Conservation (phyloP, 208 protist species). For the Plasmodiophora brassicae region DNA sequence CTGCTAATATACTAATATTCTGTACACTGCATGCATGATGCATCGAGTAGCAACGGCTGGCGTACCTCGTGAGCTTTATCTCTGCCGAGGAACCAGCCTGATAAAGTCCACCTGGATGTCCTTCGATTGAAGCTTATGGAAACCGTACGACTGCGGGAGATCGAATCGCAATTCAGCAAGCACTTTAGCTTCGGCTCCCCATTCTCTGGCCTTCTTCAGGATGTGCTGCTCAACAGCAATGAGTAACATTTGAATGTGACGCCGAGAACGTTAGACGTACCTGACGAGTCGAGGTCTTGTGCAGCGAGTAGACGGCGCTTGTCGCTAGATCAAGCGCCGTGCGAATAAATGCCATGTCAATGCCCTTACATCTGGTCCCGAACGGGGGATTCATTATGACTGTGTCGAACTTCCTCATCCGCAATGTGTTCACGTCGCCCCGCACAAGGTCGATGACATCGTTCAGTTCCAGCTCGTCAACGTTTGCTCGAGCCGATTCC, state of each 20-base stretch:
- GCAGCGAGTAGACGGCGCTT: conserved; percentile 41
- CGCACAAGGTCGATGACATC: conserved; percentile 33
- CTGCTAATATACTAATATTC: too few species aligned
- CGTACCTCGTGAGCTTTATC: too few species aligned
- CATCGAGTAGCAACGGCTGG: too few species aligned
- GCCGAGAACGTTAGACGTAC: conserved; percentile 21
- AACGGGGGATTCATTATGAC: conserved; percentile 45
- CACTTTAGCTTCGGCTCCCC: background rate
- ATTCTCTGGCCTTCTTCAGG: background rate
- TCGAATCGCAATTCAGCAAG: conserved; percentile 40
- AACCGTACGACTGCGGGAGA: conserved; percentile 33
- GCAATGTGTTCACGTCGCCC: background rate
- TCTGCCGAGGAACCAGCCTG: background rate
- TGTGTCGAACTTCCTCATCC: conserved; percentile 27
- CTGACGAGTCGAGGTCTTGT: conserved; percentile 42
- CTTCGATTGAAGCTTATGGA: conserved; percentile 41
- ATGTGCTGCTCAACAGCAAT: background rate
- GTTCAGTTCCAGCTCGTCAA: conserved; percentile 16
- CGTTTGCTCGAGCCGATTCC: conserved; percentile 29
- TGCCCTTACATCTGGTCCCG: conserved; percentile 40
- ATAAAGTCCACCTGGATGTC: conserved; percentile 39
- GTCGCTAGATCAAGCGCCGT: conserved; percentile 22
- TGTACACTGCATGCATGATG: too few species aligned
- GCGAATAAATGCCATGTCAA: conserved; percentile 35
- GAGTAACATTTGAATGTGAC: background rate